Base-by-base conservation (phyloP, 2,329 filamentous ascomycete genomes). In the Knoxdaviesia proteae region DNA sequence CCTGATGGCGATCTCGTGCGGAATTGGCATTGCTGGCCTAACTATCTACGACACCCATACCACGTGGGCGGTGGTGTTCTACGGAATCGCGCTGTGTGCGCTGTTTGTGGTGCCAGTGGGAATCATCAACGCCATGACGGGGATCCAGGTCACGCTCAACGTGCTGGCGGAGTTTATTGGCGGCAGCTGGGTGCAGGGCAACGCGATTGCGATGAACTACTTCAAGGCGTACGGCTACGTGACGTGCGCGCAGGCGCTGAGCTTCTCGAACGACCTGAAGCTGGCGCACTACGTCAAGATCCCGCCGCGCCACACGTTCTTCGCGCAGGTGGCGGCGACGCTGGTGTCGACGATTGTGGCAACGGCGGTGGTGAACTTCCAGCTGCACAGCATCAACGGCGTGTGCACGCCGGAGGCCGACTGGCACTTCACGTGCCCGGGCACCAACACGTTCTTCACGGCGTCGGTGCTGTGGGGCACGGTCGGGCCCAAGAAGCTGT, bases 211-310 rank as follows among this genome's bases (percentile, higher is more conserved):
- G 41, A 69, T 69, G 63, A 69, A 68, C 55, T 68, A 62, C 49
- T 69, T 71, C 60, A 70, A 69, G 57, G 63, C 61, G 0, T 68
- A 65, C 47, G 64, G 64, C 40, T 64, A 64, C 42, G 61, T 67
- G 9, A 66, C 64, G 1, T 67, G 63, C 42, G 62, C 64, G 0
- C 65, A 69, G 46, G 64, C 67, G n/a, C 56, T 71, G 29, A 60
- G 60, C 52, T 71, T 70, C 51, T 62, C 58, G 45, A 62, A 62
- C 48, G 64, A 64, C 47, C 52, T 65, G 34, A 67, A 67, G 53
- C 61, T 67, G 9, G 64, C 63, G 6, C 64, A 67, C 47, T 74
- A 74, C 53, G 63, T 71, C 57, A 74, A 74, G 58, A 72, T 77
- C 11, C 71, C 73, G 5, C 73, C 73, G 0, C 64, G 68, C 8